Evolutionary conservation across 2,329 filamentous ascomycete genomes (phyloP), one percentile per base, ranked within the genome.

Genomic region (Penicillium sp.): DNA sequence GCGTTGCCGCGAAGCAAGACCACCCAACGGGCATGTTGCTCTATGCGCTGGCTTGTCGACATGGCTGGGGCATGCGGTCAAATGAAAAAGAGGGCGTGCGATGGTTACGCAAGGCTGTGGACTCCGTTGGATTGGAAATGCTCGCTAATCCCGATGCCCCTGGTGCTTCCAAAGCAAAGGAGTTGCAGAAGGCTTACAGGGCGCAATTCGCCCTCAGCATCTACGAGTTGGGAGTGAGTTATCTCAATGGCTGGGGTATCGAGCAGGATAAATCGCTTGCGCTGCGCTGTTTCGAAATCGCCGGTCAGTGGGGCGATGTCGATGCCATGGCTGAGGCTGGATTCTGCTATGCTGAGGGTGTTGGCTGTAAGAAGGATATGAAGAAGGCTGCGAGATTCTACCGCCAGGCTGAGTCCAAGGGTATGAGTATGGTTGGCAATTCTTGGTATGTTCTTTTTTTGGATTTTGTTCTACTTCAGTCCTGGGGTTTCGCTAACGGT

Each of bases 191-290:
- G 73, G 88, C 90, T 5, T 87, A 92, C 58, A 91, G 92, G 67
- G 92, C 92, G 10, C 93, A 97, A 67, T 96, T 97, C 72, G 94
- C 93, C 0, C 81, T 97, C 42, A 94, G 92, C 65, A 92, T 97
- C 50, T 99, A 99, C 65, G 94, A 99, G 75, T 81, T 99, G 22
- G 94, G 94, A 3, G 92, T 97, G 24, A 96, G 91, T 69, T 93
- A 97, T 70, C 92, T 97, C 85, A 97, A 99, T 65, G 94, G 94
- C 5, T 99, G 94, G 94, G 94, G 94, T 14, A 95, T 96, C 38
- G 86, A 93, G 63, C 92, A 96, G 73, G 94, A 99, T 70, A 96
- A 94, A 71, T 77, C 83, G 5, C 81, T 97, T 55, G 94, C 92
- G 0, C 75, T 99, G 66, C 84, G 92, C 49, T 99, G 94, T 71